A percentile compares a stretch with the other conserved stretches of the same genome.
Conservation (phyloP, 2,329 filamentous ascomycete species). For the Aureobasidium uvarum region DNA sequence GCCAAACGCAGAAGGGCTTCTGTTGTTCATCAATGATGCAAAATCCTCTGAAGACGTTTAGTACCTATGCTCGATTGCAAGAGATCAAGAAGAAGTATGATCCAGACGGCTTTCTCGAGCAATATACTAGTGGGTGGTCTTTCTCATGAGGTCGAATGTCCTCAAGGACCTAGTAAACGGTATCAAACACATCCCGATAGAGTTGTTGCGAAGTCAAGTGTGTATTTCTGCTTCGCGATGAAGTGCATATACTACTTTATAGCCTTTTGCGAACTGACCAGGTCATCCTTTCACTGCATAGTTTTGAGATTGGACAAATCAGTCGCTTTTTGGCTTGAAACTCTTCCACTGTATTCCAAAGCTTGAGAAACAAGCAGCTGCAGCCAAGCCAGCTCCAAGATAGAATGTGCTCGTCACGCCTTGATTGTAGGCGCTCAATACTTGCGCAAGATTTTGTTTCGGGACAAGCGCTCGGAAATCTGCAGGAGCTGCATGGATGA, state of each 20-base stretch:
- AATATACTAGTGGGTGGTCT: conserved; percentile 17
- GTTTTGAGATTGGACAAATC: not conserved
- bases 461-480: not conserved
- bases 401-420: conserved; percentile 15
- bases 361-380: conserved; percentile 1
- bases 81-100: conserved; percentile 25
- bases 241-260: too few species aligned
- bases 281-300: not conserved
- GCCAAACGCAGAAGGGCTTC: conserved; percentile 33
- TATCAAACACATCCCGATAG: too few species aligned
- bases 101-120: conserved; percentile 19
- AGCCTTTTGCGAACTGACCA: too few species aligned
- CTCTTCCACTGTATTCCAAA: conserved; percentile 19
- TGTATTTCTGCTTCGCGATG: too few species aligned
- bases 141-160: not conserved
- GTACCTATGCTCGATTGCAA: conserved; percentile 20
- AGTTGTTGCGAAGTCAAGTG: too few species aligned
- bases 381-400: conserved; percentile 13
- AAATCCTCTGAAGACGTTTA: conserved; percentile 12
- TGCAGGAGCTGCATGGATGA: conserved; percentile 10
- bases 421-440: conserved; percentile 10
- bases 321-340: not conserved
- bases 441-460: not conserved
- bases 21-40: conserved; percentile 27
- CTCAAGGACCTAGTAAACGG: too few species aligned